Evolutionary conservation across 2,329 filamentous ascomycete species (phyloP), one percentile per base, ranked within the genome.

Genomic region (Fusarium solani-melongenae): DNA sequence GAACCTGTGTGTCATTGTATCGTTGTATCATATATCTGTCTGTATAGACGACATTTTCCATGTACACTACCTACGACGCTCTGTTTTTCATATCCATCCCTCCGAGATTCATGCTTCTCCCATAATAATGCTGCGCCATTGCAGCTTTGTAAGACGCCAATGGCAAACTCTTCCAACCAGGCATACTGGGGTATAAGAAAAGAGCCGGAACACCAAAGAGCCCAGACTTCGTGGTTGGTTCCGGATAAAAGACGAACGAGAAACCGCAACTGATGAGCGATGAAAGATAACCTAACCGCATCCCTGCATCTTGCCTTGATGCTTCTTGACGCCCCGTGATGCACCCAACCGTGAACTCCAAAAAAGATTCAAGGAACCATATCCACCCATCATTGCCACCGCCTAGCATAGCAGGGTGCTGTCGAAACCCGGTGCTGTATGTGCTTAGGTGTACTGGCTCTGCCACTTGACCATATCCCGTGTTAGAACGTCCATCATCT

Each of bases 401-500:
- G 34, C 44, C 64, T 29, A 17, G 41, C 41, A 24, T 46, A 41
- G 38, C 49, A 39, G 38, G 33, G 27, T 51, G 27, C 24, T 22
- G 33, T 57, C 33, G 41, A 17, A 62, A 36, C 46, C 46, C 46
- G 29, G 61, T 66, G 57, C 38, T n/a, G 8, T n/a, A 44, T 24
- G 33, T n/a, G 36, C 59, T 79, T 74, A 83, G 62, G 84, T 81
- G 76, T 89, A 95, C 78, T 93, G 89, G 73, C 92, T 92, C 83
- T 97, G 94, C 94, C 94, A 97, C 78, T 93, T 92, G 74, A 96
- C 89, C 77, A 97, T 88, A 80, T 95, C 91, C 70, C 93, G 88
- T 70, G 93, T 95, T 80, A 97, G 83, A 76, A 91, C 88, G 81
- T 97, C 94, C 94, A 97, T 97, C 94, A 97, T 97, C 83, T 97